phyloP scores from a whole-genome alignment of 2,329 filamentous ascomycete genomes.

The Alternaria novae-zelandiae region DNA sequence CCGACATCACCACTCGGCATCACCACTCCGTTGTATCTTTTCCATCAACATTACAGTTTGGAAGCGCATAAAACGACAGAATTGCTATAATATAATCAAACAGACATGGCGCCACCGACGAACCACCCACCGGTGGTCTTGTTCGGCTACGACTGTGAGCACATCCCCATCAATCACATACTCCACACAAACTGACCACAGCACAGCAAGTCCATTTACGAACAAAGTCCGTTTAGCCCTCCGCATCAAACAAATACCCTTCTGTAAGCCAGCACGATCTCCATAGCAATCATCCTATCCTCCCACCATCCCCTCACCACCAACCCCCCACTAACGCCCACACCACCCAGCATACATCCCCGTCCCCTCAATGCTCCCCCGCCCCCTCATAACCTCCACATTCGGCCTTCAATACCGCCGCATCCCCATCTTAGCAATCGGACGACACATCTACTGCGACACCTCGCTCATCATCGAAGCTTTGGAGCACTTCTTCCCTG shows the following conservation, averaged over 20 bases:
- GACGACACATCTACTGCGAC: constrained; percentile 45
- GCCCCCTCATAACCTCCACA: constrained; percentile 43
- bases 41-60: neutral
- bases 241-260: constrained; percentile 47
- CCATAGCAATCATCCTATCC: no score
- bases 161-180: rapidly evolving
- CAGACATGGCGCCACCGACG: constrained; percentile 4
- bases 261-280: constrained; percentile 24
- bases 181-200: neutral
- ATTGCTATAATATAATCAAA: neutral
- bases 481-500: constrained; percentile 40
- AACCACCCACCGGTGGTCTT: constrained; percentile 22
- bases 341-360: constrained; percentile 39
- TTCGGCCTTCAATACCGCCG: constrained; percentile 51
- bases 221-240: constrained; percentile 49
- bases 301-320: neutral
- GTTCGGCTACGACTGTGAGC: constrained; percentile 38
- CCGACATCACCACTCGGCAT: neutral
- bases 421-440: constrained; percentile 43
- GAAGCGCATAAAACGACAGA: rapidly evolving
- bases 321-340: neutral
- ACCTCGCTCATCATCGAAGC: constrained; percentile 45
- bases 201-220: constrained; percentile 41
- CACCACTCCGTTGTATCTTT: neutral
- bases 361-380: constrained; percentile 51